A percentile compares a stretch with the other conserved stretches of the same genome.
Conservation (phyloP, 306 rosid genomes). For the Arachis stenosperma region DNA sequence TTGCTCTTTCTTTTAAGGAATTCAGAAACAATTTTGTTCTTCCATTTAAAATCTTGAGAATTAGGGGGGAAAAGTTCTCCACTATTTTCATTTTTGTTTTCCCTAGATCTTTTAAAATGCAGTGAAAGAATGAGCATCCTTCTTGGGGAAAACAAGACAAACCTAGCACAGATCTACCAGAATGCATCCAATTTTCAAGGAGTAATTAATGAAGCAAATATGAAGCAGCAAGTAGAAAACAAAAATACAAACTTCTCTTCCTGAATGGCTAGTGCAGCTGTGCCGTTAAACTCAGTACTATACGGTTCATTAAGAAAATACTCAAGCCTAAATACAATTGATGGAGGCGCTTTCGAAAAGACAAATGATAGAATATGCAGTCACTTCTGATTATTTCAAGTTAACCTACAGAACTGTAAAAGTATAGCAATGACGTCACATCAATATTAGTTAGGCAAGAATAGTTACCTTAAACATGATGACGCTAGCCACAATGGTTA, state of each 20-base stretch:
- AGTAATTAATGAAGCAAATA: slow-evolving; percentile 7
- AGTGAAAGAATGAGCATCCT: background rate
- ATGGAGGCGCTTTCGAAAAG: slow-evolving; percentile 10
- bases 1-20: background rate
- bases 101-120: background rate
- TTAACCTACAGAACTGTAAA: slow-evolving; percentile 12
- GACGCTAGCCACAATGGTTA: slow-evolving; percentile 95
- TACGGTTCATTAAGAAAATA: background rate
- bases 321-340: slow-evolving; percentile 12
- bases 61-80: too few relatives aligned
- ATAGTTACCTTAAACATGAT: slow-evolving; percentile 93
- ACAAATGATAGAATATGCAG: slow-evolving; percentile 18
- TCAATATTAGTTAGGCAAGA: slow-evolving; percentile 29
- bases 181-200: slow-evolving; percentile 7
- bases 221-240: slow-evolving; percentile 16
- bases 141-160: background rate
- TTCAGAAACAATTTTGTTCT: background rate
- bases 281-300: slow-evolving; percentile 2
- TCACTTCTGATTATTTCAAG: slow-evolving; percentile 7
- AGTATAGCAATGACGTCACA: slow-evolving; percentile 6
- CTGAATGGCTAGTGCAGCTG: slow-evolving; percentile 7
- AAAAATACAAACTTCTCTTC: slow-evolving; percentile 11
- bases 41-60: background rate
- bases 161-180: slow-evolving; percentile 14
- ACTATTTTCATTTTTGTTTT: too few relatives aligned